Conservation (phyloP, 371 early-diverging fungal species). For the Catenaria anguillulae region DNA sequence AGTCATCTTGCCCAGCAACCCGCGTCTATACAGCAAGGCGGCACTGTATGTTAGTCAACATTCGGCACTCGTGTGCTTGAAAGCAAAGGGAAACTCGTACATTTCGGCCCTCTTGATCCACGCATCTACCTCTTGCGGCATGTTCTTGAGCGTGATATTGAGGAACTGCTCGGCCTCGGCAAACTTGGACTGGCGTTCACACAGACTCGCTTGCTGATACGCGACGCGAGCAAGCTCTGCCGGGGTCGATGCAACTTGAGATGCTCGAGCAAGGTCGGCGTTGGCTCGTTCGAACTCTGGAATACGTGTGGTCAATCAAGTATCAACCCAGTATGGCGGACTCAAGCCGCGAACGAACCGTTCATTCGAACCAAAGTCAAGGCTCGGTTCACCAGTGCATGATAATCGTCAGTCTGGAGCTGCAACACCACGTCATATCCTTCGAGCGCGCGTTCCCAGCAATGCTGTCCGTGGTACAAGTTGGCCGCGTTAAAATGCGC, state of each 20-base stretch:
- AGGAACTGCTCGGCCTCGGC: background rate
- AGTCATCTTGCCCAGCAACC: background rate
- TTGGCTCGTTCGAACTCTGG: background rate
- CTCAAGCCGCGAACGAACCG: no score
- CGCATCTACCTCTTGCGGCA: background rate
- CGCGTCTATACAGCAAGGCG: no score
- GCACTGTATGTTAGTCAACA: no score
- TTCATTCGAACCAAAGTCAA: no score
- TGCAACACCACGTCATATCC: conserved; percentile 14
- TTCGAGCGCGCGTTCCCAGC: conserved; percentile 24
- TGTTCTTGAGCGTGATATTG: background rate
- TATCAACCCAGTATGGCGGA: no score
- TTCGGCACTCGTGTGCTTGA: background rate
- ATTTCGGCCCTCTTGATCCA: background rate
- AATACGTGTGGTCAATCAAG: background rate
- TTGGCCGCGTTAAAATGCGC: conserved; percentile 31
- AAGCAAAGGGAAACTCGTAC: background rate
- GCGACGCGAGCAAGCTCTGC: background rate
- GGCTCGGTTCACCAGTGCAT: background rate
- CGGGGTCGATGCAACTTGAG: background rate
- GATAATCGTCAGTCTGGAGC: background rate
- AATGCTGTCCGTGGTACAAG: conserved; percentile 23
- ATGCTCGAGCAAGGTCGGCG: background rate
- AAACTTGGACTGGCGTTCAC: background rate
- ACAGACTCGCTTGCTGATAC: background rate